Evolutionary conservation across 768 basidiomycete genomes (phyloP).

Genomic region (Termitomyces sp.): DNA sequence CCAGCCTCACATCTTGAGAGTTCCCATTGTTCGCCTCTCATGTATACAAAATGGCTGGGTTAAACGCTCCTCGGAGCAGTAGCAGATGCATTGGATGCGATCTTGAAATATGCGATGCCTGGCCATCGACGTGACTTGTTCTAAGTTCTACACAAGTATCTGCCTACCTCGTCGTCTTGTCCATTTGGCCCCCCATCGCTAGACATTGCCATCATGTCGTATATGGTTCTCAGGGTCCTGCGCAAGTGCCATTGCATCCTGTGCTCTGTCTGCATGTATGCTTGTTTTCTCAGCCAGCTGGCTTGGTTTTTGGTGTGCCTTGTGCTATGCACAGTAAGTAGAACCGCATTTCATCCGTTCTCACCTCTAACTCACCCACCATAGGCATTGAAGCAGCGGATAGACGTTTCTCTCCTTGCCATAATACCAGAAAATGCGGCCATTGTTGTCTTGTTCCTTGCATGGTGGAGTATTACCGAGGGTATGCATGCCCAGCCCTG

Average conservation of each 20-base stretch:
- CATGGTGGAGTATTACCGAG: conserved; percentile 90
- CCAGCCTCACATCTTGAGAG: too few species aligned
- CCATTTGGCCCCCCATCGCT: conserved; percentile 65
- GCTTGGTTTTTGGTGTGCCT: conserved; percentile 78
- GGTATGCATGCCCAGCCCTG: too few species aligned
- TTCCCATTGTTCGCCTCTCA: too few species aligned
- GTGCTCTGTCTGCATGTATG: conserved; percentile 63
- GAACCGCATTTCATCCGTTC: too few species aligned
- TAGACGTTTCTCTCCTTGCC: conserved; percentile 86
- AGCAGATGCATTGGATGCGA: too few species aligned
- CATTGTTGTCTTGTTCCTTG: conserved; percentile 62
- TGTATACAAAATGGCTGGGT: too few species aligned
- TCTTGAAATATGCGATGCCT: too few species aligned
- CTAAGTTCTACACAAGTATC: too few species aligned
- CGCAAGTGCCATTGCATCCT: conserved; percentile 80
- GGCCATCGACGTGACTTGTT: too few species aligned
- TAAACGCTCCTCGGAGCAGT: too few species aligned
- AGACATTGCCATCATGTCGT: conserved; percentile 74
- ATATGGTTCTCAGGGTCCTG: conserved; percentile 72
- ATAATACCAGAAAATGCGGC: conserved; percentile 78
- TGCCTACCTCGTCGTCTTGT: conserved; percentile 72
- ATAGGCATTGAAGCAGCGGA: conserved; percentile 57
- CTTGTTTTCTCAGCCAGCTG: conserved; percentile 79
- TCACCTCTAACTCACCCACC: too few species aligned
- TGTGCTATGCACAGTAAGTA: conserved; percentile 63